These are phyloP conservation scores for Russula brevipes DNA, from an alignment of 768 basidiomycete genomes.

Conservation along the genomic window DNA sequence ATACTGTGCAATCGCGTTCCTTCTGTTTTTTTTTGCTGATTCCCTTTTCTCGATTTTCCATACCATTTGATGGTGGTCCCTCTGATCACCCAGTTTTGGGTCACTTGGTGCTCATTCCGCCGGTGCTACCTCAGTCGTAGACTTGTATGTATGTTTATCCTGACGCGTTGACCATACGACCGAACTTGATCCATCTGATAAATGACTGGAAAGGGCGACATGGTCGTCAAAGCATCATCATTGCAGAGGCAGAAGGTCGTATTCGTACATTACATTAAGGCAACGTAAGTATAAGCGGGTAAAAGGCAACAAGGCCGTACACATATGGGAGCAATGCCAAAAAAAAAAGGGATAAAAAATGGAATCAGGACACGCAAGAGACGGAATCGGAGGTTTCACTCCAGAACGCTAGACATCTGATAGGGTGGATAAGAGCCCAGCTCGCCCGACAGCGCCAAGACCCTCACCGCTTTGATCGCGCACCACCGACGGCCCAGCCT, in stretches of 20 bases:
- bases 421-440: constrained; percentile 50
- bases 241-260: not conserved
- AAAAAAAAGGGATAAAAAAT: not conserved
- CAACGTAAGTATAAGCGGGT: constrained; percentile 3
- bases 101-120: not conserved
- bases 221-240: not conserved
- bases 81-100: not conserved
- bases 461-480: constrained; percentile 39
- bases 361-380: not conserved
- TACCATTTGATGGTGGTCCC: not conserved
- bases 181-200: not conserved
- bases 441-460: constrained; percentile 43
- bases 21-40: not conserved
- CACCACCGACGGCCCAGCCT: constrained; percentile 27
- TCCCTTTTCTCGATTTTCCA: not conserved
- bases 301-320: not conserved
- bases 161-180: constrained; percentile 6
- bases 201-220: not conserved
- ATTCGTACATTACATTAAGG: not conserved
- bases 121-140: not conserved
- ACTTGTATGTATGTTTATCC: constrained; percentile 18
- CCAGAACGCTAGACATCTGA: constrained; percentile 36
- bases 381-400: not conserved
- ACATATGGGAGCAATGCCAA: not conserved
- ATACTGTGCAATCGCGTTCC: not conserved